Evolutionary conservation across 2,329 filamentous ascomycete species (phyloP).

Genomic region (Aspergillus pseudotamarii): DNA sequence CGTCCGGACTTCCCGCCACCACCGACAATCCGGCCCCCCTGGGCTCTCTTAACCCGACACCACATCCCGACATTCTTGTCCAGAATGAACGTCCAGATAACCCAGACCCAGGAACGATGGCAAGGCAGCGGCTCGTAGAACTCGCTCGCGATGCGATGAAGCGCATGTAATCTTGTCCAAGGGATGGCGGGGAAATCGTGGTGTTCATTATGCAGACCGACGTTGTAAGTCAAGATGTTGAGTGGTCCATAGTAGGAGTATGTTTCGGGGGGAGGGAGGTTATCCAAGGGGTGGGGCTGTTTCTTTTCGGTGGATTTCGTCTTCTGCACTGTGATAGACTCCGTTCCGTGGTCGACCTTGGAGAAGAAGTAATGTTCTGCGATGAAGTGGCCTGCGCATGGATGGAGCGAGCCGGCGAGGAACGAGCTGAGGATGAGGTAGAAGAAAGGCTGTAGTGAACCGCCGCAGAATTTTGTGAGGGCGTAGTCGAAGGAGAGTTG

Average conservation of each 20-base stretch:
- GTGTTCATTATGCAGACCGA: slow-evolving; percentile 97
- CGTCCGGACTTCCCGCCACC: slow-evolving; percentile 36
- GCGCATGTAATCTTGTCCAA: slow-evolving; percentile 80
- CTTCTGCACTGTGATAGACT: slow-evolving; percentile 57
- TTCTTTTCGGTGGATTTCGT: slow-evolving; percentile 36
- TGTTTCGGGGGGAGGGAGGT: slow-evolving; percentile 80
- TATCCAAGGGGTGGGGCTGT: slow-evolving; percentile 57
- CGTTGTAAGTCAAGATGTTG: slow-evolving; percentile 94
- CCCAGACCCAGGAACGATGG: slow-evolving; percentile 88
- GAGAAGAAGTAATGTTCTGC: slow-evolving; percentile 87
- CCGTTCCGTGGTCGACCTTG: slow-evolving; percentile 41
- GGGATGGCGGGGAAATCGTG: slow-evolving; percentile 97
- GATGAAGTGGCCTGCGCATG: slow-evolving; percentile 96
- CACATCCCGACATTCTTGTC: slow-evolving; percentile 87
- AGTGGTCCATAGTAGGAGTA: slow-evolving; percentile 95
- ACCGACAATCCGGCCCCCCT: slow-evolving; percentile 68
- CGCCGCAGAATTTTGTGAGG: slow-evolving; percentile 64
- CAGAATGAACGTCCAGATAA: slow-evolving; percentile 93
- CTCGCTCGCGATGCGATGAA: slow-evolving; percentile 80
- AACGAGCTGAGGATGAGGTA: slow-evolving; percentile 91
- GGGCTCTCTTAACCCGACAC: slow-evolving; percentile 88
- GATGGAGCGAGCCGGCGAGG: slow-evolving; percentile 89
- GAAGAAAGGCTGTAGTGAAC: slow-evolving; percentile 62
- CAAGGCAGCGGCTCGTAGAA: slow-evolving; percentile 88
- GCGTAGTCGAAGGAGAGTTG: slow-evolving; percentile 78